Conservation (phyloP, 495 filamentous ascomycete genomes). For the Penicillium coprophilum region DNA sequence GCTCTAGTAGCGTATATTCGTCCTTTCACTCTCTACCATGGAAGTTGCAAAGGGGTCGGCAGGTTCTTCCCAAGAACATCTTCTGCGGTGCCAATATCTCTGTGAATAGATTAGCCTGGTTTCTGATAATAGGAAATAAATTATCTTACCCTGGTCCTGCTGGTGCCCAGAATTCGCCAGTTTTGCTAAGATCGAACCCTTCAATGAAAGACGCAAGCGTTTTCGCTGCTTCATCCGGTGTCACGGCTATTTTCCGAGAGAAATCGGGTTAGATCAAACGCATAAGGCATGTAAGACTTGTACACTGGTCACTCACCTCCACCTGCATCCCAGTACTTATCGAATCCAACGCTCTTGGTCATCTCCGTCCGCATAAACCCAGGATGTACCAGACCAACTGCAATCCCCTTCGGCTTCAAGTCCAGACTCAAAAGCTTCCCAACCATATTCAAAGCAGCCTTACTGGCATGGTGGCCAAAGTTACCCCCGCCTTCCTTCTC, state of each 20-base stretch:
- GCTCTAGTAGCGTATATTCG: background rate
- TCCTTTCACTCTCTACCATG: constrained; percentile 52
- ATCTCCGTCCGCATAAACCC: constrained; percentile 77
- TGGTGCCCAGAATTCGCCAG: constrained; percentile 71
- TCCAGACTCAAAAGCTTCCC: constrained; percentile 69
- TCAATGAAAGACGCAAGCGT: constrained; percentile 62
- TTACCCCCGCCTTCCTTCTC: constrained; percentile 69
- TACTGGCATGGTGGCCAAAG: constrained; percentile 71
- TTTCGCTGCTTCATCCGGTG: constrained; percentile 63
- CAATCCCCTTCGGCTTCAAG: constrained; percentile 60
- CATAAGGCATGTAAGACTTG: background rate
- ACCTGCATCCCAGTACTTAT: constrained; percentile 66
- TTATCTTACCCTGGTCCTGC: constrained; percentile 58
- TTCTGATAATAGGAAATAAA: background rate
- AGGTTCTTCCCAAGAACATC: constrained; percentile 58
- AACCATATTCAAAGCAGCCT: constrained; percentile 73
- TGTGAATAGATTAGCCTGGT: constrained; percentile 23
- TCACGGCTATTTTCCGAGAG: constrained; percentile 51
- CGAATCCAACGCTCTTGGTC: constrained; percentile 68
- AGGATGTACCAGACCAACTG: constrained; percentile 67
- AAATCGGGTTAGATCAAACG: constrained; percentile 5
- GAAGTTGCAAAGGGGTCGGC: constrained; percentile 64
- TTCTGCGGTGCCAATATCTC: constrained; percentile 71
- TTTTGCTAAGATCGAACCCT: constrained; percentile 60
- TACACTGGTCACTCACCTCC: constrained; percentile 49